phyloP scores from a whole-genome alignment of 2,329 filamentous ascomycete species.

The Colletotrichum viniferum region DNA sequence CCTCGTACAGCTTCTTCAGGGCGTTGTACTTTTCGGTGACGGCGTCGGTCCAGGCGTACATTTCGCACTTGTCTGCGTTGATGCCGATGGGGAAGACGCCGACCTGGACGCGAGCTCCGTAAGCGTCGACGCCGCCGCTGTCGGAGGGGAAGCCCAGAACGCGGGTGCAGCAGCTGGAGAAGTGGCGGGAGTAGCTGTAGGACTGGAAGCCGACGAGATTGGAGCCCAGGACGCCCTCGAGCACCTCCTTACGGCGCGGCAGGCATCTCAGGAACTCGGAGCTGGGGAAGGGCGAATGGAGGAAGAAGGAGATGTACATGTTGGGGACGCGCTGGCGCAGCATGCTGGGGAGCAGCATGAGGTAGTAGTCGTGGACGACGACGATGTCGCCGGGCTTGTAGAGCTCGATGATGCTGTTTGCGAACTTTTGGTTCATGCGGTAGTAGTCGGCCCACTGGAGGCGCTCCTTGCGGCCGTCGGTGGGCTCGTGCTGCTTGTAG shows the following conservation, averaged over 20 bases:
- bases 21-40: conserved; percentile 75
- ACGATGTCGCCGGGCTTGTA: conserved; percentile 95
- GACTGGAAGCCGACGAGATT: conserved; percentile 97
- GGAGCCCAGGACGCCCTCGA: conserved; percentile 87
- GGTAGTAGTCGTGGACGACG: conserved; percentile 92
- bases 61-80: conserved; percentile 80
- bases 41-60: conserved; percentile 72
- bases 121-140: conserved; percentile 83
- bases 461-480: conserved; percentile 80
- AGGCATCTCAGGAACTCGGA: conserved; percentile 94
- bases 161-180: conserved; percentile 90
- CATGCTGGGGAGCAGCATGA: conserved; percentile 87
- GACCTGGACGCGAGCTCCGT: conserved; percentile 86
- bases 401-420: conserved; percentile 82
- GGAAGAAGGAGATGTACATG: conserved; percentile 93
- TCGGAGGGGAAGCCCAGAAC: conserved; percentile 91
- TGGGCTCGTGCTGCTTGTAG: conserved; percentile 93
- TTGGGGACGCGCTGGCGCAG: conserved; percentile 84
- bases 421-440: conserved; percentile 90
- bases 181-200: conserved; percentile 93
- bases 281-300: conserved; percentile 94
- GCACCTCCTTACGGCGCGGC: conserved; percentile 84
- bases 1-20: conserved; percentile 79
- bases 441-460: conserved; percentile 92
- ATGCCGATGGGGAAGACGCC: conserved; percentile 96